Conservation (phyloP, 768 basidiomycete species). For the Hericium coralloides region DNA sequence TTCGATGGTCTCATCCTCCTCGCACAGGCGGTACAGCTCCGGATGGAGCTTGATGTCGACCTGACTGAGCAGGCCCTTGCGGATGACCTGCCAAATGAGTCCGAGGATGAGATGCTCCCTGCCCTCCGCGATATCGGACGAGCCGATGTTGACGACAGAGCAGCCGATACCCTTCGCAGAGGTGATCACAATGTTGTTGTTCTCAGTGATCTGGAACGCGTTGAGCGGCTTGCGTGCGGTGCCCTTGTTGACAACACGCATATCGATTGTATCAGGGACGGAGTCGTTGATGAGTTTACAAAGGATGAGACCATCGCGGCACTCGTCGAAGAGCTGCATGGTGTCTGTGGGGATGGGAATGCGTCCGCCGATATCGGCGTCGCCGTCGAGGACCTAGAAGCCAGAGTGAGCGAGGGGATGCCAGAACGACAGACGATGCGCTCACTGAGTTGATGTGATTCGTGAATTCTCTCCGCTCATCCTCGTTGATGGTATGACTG, state of each 20-base stretch:
- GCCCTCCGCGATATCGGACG: constrained; percentile 85
- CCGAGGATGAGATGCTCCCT: constrained; percentile 95
- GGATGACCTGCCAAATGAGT: constrained; percentile 97
- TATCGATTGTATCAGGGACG: constrained; percentile 98
- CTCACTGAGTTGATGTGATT: constrained; percentile 93
- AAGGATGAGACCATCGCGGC: constrained; percentile 89
- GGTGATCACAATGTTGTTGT: constrained; percentile 99
- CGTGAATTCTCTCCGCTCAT: constrained; percentile 93
- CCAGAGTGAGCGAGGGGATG: neutral
- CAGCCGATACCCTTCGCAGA: constrained; percentile 98
- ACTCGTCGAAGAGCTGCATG: constrained; percentile 98
- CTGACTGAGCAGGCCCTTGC: constrained; percentile 84
- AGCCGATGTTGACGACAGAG: constrained; percentile 97
- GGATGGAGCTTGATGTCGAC: constrained; percentile 99
- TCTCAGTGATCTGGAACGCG: constrained; percentile 98
- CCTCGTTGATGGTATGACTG: constrained; percentile 96
- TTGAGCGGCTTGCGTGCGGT: constrained; percentile 76
- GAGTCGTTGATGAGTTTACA: constrained; percentile 99
- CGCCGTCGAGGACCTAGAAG: constrained; percentile 79
- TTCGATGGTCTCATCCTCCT: constrained; percentile 95
- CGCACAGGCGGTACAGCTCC: constrained; percentile 90
- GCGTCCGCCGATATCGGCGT: constrained; percentile 71
- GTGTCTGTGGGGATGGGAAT: constrained; percentile 92
- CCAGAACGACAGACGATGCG: constrained; percentile 1
- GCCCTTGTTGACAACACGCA: constrained; percentile 93